These are phyloP conservation scores for Favolaschia claudopus DNA, from an alignment of 768 basidiomycete species.

Conservation along the genomic window DNA sequence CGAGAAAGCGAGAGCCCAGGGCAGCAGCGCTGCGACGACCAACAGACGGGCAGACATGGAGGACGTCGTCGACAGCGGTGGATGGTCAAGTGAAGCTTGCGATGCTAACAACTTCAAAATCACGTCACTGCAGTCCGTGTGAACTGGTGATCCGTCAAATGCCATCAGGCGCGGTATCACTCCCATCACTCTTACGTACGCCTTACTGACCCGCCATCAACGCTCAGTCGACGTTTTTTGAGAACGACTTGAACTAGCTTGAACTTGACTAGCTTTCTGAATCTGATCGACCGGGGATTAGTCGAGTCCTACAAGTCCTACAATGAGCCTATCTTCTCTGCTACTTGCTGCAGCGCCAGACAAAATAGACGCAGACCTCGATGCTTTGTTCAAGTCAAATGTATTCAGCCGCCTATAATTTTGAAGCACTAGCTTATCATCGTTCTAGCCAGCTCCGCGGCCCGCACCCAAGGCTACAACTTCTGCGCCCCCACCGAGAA, in stretches of 20 bases:
- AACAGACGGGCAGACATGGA: constrained; percentile 53
- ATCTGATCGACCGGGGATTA: too few relatives aligned
- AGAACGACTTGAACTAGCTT: too few relatives aligned
- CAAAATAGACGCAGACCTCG: constrained; percentile 65
- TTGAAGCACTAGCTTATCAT: background rate
- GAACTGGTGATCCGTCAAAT: too few relatives aligned
- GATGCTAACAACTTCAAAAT: too few relatives aligned
- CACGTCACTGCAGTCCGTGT: too few relatives aligned
- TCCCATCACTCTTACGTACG: too few relatives aligned
- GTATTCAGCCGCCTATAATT: constrained; percentile 45
- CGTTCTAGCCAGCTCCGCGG: constrained; percentile 11
- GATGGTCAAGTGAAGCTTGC: too few relatives aligned
- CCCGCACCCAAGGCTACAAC: constrained; percentile 19
- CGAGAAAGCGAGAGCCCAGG: constrained; percentile 62
- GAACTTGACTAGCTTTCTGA: too few relatives aligned
- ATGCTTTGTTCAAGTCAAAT: constrained; percentile 64
- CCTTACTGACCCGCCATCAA: too few relatives aligned
- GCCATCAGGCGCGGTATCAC: too few relatives aligned
- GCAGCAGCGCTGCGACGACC: constrained; percentile 53
- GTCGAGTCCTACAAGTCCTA: too few relatives aligned
- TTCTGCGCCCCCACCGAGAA: constrained; percentile 33
- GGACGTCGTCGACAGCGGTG: constrained; percentile 16
- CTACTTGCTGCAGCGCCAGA: constrained; percentile 52
- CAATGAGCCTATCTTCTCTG: constrained; percentile 66
- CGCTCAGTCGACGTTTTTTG: too few relatives aligned